A percentile compares a stretch with the other conserved stretches of the same genome.
These are phyloP conservation scores for Ciborinia camelliae DNA, from an alignment of 2,329 filamentous ascomycete genomes.

Conservation along the genomic window DNA sequence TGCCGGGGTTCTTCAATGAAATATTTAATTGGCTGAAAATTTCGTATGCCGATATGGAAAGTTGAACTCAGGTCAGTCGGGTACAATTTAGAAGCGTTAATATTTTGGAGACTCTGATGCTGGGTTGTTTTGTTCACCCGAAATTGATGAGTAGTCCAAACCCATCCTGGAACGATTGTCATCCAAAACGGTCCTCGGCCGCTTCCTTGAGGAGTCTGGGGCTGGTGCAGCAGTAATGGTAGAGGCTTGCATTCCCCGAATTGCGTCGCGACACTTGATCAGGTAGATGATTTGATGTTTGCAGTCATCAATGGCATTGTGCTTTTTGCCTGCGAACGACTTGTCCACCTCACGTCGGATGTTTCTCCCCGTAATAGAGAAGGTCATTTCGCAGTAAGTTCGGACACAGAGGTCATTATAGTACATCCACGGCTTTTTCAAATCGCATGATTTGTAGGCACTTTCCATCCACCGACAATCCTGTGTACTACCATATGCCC, in stretches of 20 bases:
- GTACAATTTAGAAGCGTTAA: no score
- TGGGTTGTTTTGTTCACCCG: background rate
- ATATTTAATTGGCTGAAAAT: background rate
- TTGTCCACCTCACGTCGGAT: conserved; percentile 1
- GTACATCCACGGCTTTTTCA: background rate
- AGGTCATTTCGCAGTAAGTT: background rate
- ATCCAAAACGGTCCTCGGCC: background rate
- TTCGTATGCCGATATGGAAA: background rate
- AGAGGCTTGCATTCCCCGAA: background rate
- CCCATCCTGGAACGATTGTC: conserved; percentile 1
- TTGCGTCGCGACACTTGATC: conserved; percentile 3
- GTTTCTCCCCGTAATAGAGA: conserved; percentile 7
- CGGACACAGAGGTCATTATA: conserved; percentile 4
- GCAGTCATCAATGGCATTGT: conserved; percentile 13
- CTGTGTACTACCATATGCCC: conserved; percentile 8
- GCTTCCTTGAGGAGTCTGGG: background rate
- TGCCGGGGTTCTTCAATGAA: background rate
- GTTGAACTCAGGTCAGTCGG: background rate
- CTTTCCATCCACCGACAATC: conserved; percentile 5
- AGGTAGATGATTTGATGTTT: conserved; percentile 9
- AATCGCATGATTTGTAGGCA: background rate
- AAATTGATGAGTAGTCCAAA: background rate
- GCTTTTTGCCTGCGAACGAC: conserved; percentile 2
- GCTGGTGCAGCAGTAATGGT: background rate
- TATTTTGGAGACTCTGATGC: background rate